A percentile compares a stretch with the other conserved stretches of the same genome.
Conservation (phyloP, 192 early-diverging fungal genomes). For the Coemansia sp. region DNA sequence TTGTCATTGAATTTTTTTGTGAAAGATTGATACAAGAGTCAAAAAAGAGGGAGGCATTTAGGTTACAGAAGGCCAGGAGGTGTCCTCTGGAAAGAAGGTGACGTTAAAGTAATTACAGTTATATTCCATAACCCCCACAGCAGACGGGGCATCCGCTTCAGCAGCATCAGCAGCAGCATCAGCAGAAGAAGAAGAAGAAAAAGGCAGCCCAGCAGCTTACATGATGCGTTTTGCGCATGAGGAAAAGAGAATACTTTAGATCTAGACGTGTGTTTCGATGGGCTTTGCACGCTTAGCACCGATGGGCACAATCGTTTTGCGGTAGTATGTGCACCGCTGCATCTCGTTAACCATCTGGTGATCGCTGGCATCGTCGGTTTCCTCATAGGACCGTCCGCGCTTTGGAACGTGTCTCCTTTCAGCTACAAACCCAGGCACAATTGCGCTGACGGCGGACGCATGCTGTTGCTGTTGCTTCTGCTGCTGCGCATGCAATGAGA, state of each 20-base stretch:
- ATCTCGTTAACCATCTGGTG: slow-evolving; percentile 1
- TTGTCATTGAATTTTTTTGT: too few species aligned
- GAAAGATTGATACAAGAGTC: too few species aligned
- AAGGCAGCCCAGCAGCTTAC: too few species aligned
- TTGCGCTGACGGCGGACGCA: neutral
- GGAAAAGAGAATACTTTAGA: neutral
- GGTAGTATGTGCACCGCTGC: slow-evolving; percentile 45
- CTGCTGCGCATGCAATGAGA: slow-evolving; percentile 2
- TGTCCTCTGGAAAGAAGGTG: too few species aligned
- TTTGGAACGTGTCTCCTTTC: slow-evolving; percentile 32
- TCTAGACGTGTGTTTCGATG: slow-evolving; percentile 31
- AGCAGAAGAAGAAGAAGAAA: too few species aligned
- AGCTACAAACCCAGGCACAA: slow-evolving; percentile 8
- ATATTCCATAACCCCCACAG: too few species aligned
- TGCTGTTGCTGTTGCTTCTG: slow-evolving; percentile 5
- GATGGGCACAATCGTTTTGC: slow-evolving; percentile 31
- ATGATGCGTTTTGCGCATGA: too few species aligned
- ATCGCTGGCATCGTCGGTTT: slow-evolving; percentile 1
- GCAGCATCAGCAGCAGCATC: too few species aligned
- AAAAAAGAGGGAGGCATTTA: too few species aligned
- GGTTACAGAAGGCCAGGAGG: too few species aligned
- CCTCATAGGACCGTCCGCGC: slow-evolving; percentile 35
- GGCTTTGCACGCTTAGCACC: slow-evolving; percentile 43
- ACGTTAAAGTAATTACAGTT: too few species aligned
- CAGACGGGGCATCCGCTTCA: too few species aligned